Conservation (phyloP, 306 rosid genomes). For the Sicyos baderoa region DNA sequence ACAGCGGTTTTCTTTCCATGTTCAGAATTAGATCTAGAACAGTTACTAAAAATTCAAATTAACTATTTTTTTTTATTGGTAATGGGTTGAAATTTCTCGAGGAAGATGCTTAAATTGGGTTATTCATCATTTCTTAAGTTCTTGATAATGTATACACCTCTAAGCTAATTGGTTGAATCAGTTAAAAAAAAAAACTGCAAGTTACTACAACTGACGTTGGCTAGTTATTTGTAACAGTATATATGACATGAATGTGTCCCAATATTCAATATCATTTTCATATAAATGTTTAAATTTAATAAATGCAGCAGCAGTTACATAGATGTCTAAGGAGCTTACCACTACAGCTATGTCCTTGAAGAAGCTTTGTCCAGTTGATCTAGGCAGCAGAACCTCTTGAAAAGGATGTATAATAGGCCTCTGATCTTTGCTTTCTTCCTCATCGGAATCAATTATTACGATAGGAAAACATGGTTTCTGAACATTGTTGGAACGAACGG, state of each 20-base stretch:
- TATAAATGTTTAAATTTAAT: background rate
- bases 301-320: background rate
- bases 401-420: slow-evolving; percentile 32
- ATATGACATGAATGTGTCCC: background rate
- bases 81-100: background rate
- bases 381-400: slow-evolving; percentile 39
- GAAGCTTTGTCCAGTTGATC: slow-evolving; percentile 25
- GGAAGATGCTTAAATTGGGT: background rate
- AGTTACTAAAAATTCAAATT: background rate
- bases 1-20: background rate
- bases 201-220: background rate
- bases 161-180: too few relatives aligned
- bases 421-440: slow-evolving; percentile 43
- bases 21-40: background rate
- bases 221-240: background rate
- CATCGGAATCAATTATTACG: slow-evolving; percentile 74
- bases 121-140: too few relatives aligned
- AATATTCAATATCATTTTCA: background rate
- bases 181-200: too few relatives aligned
- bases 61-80: background rate
- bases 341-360: slow-evolving; percentile 32
- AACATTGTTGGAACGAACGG: slow-evolving; percentile 15
- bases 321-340: slow-evolving; percentile 36
- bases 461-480: slow-evolving; percentile 26
- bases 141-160: too few relatives aligned